Evolutionary conservation across 805 yeast species (phyloP), one percentile per base, ranked within the genome.

Genomic region (Sugiyamaella americana): DNA sequence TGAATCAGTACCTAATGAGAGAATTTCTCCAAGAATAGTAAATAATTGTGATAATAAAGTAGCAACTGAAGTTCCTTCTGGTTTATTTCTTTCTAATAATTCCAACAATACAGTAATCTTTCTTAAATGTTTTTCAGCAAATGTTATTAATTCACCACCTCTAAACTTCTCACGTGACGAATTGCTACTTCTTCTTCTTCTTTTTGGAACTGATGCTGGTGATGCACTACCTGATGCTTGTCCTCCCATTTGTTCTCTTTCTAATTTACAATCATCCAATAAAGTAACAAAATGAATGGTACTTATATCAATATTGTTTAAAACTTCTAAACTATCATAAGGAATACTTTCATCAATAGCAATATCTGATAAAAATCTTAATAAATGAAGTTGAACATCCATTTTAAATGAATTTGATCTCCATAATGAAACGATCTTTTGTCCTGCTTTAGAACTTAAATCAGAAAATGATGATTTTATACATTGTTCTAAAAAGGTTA

Each of bases 1-100:
- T 36, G 96, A 95, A 61, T 89, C 98, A 53, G 79, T 80, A 38
- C 95, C 96, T 41, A 93, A 72, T 23, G 95, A 55, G 37, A 67
- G 53, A 18, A 67, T 56, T 43, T 70, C 72, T 18, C 68, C 67
- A n/a, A 70, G 61, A 26, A 66, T 57, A 11, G 55, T 57, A 43
- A 70, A 70, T 26, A 70, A 52, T 26, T 58, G 59, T 3, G 60
- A 53, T 17, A 70, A 56, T 5, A 58, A 53, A 20, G 50, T 53
- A 4, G 57, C 62, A 13, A 8, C 8, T 8, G 11, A 8, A 11
- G 29, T 45, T 21, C 58, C 55, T 16, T 58, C 59, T 8, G 59
- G 57, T 13, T 64, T 60, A 13, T 57, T 55, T 8, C 69, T 70
- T 56, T 89, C 96, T 42, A 89, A 67, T 2, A 89, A 74, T 61